These are phyloP conservation scores for Leishmania arabica DNA, from an alignment of 208 protist genomes.

Conservation along the genomic window DNA sequence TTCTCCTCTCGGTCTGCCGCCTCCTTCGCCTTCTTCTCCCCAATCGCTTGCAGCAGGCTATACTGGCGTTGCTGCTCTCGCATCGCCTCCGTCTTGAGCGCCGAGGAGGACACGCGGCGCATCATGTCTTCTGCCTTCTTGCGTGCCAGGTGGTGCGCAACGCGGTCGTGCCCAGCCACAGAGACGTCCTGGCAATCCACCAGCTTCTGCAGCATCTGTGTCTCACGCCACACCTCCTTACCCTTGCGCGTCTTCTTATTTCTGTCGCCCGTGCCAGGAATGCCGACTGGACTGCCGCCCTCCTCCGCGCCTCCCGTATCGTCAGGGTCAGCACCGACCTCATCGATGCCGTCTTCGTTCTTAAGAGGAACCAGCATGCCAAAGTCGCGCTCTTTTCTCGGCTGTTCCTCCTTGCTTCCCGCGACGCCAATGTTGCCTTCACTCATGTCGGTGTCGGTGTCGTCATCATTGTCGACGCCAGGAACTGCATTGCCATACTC, in stretches of 20 bases:
- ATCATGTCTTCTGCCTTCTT: constrained; percentile 53
- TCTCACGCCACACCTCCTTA: constrained; percentile 20
- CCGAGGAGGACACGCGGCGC: constrained; percentile 39
- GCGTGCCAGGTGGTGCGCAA: constrained; percentile 54
- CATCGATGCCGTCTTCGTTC: constrained; percentile 5
- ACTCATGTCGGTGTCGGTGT: neutral
- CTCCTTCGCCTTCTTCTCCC: constrained; percentile 32
- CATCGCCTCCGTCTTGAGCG: constrained; percentile 11
- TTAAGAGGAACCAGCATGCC: constrained; percentile 30
- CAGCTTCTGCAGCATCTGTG: constrained; percentile 50
- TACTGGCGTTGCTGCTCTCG: constrained; percentile 38
- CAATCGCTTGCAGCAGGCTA: constrained; percentile 36
- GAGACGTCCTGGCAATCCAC: constrained; percentile 54
- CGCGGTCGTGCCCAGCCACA: constrained; percentile 41
- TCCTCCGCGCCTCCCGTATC: neutral
- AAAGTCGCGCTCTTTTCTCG: constrained; percentile 28
- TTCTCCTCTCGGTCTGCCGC: constrained; percentile 32
- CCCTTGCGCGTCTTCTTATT: neutral
- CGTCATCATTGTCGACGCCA: constrained; percentile 17
- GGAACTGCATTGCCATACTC: constrained; percentile 24
- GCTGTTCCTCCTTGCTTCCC: neutral
- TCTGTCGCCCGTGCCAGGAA: neutral
- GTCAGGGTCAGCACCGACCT: neutral
- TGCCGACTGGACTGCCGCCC: neutral
- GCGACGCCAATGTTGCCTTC: neutral